A percentile compares a stretch with the other conserved stretches of the same genome.
Conservation (phyloP, 306 rosid species). For the Lagenaria siceraria region DNA sequence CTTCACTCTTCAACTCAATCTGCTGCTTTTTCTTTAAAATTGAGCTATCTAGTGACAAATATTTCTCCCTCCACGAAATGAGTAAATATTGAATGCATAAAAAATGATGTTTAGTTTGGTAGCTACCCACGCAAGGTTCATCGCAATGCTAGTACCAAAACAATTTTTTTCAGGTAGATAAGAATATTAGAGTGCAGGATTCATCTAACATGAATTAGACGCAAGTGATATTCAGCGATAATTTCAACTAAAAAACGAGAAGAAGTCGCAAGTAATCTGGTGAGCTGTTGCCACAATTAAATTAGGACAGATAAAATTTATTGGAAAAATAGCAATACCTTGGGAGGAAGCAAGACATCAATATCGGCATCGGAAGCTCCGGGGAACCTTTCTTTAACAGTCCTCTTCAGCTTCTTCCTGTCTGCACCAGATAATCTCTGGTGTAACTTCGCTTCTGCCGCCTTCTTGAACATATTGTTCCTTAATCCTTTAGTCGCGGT, state of each 20-base stretch:
- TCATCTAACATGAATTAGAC: background rate
- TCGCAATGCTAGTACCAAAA: background rate
- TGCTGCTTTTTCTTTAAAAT: background rate
- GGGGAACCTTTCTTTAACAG: conserved; percentile 46
- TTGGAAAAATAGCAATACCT: conserved; percentile 23
- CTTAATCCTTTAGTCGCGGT: background rate
- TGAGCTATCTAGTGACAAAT: background rate
- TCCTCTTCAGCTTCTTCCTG: conserved; percentile 63
- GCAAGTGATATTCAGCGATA: background rate
- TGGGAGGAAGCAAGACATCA: conserved; percentile 69
- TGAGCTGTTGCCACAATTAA: background rate
- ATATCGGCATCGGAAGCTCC: conserved; percentile 60
- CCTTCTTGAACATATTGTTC: conserved; percentile 79
- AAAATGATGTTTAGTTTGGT: background rate
- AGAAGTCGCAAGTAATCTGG: background rate
- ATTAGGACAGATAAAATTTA: background rate
- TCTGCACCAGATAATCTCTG: conserved; percentile 95
- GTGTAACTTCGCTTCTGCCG: conserved; percentile 65
- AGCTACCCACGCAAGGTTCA: background rate
- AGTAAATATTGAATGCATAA: background rate
- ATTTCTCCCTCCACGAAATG: background rate
- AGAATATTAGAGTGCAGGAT: background rate
- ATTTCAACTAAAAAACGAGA: background rate
- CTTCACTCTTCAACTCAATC: background rate
- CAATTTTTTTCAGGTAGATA: background rate